Evolutionary conservation across 225 moss, liverwort and hornwort genomes (phyloP).

Genomic region (Climacium dendroides): DNA sequence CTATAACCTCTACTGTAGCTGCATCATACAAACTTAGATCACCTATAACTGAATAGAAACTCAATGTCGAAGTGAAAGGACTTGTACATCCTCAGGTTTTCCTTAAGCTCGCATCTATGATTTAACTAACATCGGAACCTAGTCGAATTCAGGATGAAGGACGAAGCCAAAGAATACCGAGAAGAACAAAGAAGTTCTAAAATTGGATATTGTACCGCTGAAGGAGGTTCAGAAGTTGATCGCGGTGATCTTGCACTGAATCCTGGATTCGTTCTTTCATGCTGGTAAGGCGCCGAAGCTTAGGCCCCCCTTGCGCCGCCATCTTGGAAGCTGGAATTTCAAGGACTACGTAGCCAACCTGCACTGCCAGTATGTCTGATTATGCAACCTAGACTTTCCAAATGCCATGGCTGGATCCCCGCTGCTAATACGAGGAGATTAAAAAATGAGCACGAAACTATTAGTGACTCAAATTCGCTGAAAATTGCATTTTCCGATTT

Average conservation of each 20-base stretch:
- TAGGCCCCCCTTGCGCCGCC: not conserved
- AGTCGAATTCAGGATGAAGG: not conserved
- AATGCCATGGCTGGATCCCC: not conserved
- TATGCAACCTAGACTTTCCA: not conserved
- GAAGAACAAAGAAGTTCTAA: not conserved
- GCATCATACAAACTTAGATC: not conserved
- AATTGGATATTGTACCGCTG: slow-evolving; percentile 26
- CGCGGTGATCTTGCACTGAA: slow-evolving; percentile 27
- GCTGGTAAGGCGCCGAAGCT: slow-evolving; percentile 30
- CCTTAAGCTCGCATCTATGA: not conserved
- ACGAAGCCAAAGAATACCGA: not conserved
- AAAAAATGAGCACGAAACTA: not conserved
- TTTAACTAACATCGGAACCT: not conserved
- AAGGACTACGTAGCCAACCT: not conserved
- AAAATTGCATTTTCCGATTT: not conserved
- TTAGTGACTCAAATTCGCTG: not conserved
- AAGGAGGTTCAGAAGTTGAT: slow-evolving; percentile 49
- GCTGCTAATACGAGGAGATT: not conserved
- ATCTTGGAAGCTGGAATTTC: not conserved
- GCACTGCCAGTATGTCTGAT: not conserved
- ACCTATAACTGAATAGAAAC: not conserved
- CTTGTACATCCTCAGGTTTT: not conserved
- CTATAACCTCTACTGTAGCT: not conserved
- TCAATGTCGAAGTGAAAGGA: not conserved
- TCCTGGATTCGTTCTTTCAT: slow-evolving; percentile 49